These are phyloP conservation scores for Telfairia occidentalis DNA, from an alignment of 331 rosid genomes.

Conservation along the genomic window DNA sequence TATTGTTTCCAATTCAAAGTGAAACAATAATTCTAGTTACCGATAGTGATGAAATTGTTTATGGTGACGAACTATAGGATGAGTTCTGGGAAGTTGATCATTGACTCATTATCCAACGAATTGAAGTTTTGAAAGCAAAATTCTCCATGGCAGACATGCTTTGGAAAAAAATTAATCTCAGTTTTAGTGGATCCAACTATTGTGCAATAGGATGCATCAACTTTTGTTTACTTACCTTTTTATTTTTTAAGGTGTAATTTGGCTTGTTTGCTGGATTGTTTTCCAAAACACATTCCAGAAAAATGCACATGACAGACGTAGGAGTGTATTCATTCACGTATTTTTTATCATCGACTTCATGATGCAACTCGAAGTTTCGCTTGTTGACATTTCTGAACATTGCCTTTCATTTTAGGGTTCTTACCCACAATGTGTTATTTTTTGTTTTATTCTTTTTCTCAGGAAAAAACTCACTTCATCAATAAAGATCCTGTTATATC, in stretches of 20 bases:
- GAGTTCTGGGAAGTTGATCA: not conserved
- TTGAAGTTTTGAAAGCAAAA: not conserved
- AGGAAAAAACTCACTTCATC: slow-evolving; percentile 50
- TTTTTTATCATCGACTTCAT: not conserved
- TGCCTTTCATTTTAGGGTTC: not conserved
- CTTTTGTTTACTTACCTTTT: no score
- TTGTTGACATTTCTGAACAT: not conserved
- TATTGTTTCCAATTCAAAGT: not conserved
- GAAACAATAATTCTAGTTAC: not conserved
- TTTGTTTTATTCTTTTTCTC: slow-evolving; percentile 15
- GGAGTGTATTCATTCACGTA: not conserved
- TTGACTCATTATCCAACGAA: not conserved
- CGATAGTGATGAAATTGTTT: not conserved
- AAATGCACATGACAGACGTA: not conserved
- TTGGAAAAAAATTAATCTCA: not conserved
- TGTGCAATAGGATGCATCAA: not conserved
- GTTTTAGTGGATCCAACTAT: slow-evolving; percentile 1
- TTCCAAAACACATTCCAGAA: not conserved
- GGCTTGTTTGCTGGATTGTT: not conserved
- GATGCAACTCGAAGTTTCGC: not conserved
- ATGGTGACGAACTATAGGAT: not conserved
- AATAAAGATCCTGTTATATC: slow-evolving; percentile 37
- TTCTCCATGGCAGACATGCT: slow-evolving; percentile 6
- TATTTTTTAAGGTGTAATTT: not conserved
- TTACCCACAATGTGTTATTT: not conserved